phyloP scores from a whole-genome alignment of 73 alveolate species.

The Breviolum minutum region DNA sequence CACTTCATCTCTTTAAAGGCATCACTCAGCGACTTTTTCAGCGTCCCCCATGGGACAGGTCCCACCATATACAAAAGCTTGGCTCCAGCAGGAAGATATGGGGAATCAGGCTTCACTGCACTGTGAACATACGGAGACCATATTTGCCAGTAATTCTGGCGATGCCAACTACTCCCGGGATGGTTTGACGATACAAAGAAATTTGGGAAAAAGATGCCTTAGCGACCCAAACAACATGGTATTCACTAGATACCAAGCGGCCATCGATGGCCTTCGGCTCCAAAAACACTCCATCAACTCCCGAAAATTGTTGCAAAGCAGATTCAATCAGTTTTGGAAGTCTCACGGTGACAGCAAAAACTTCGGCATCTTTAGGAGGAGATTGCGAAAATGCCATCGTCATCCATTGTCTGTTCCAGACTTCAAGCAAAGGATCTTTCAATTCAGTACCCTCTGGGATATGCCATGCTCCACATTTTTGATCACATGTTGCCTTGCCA shows the following conservation, averaged over 20 bases:
- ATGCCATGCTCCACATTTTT: background rate
- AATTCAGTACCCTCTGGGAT: background rate
- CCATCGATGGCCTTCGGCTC: background rate
- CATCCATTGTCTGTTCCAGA: background rate
- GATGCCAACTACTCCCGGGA: no score
- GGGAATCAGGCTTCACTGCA: no score
- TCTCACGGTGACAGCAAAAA: background rate
- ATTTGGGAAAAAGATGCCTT: no score
- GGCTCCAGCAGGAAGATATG: no score
- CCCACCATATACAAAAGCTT: no score
- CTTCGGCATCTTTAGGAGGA: background rate
- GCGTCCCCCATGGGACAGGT: no score
- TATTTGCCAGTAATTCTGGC: no score
- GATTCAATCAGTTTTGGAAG: background rate
- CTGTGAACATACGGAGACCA: no score
- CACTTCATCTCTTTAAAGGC: no score
- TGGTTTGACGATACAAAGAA: no score
- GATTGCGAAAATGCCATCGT: background rate
- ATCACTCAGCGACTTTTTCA: no score
- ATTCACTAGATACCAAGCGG: background rate
- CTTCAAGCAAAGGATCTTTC: background rate
- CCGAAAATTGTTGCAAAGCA: background rate
- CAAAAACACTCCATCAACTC: background rate
- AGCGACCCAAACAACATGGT: background rate
- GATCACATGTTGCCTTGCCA: background rate